phyloP scores from a whole-genome alignment of 768 basidiomycete genomes.

The Gyrodon lividus region DNA sequence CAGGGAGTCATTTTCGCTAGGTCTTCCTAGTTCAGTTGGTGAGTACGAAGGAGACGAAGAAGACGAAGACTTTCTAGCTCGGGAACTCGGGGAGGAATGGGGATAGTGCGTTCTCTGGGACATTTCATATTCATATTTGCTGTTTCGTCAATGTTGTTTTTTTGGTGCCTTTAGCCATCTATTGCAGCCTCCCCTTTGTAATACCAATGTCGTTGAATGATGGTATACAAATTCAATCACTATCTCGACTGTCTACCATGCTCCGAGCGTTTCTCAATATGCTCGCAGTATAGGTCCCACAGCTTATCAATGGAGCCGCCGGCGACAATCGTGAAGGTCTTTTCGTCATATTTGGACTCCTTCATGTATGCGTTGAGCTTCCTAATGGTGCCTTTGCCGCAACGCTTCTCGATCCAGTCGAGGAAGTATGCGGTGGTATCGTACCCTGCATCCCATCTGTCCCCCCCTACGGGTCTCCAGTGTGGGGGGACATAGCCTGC shows the following conservation, averaged over 20 bases:
- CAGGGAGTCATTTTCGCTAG: conserved; percentile 8
- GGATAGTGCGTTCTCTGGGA: conserved; percentile 44
- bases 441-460: conserved; percentile 76
- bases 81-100: conserved; percentile 75
- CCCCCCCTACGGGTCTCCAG: conserved; percentile 52
- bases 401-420: conserved; percentile 57
- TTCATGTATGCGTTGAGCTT: conserved; percentile 58
- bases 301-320: conserved; percentile 53
- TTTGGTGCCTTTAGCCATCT: conserved; percentile 18
- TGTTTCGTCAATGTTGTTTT: conserved; percentile 1
- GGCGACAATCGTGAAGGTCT: conserved; percentile 51
- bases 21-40: conserved; percentile 32
- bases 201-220: conserved; percentile 7
- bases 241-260: not conserved
- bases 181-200: conserved; percentile 16
- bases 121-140: not conserved
- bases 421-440: conserved; percentile 73
- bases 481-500: conserved; percentile 64
- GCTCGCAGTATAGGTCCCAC: conserved; percentile 55
- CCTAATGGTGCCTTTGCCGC: conserved; percentile 52
- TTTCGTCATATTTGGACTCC: conserved; percentile 46
- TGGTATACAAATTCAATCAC: not conserved
- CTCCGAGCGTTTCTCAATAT: conserved; percentile 27
- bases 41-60: conserved; percentile 52
- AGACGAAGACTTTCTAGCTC: conserved; percentile 73